Percentiles rank a stretch among this genome's conserved stretches.
These are phyloP conservation scores for Odontarrhena argentea DNA, from an alignment of 345 rosid genomes.

Conservation along the genomic window DNA sequence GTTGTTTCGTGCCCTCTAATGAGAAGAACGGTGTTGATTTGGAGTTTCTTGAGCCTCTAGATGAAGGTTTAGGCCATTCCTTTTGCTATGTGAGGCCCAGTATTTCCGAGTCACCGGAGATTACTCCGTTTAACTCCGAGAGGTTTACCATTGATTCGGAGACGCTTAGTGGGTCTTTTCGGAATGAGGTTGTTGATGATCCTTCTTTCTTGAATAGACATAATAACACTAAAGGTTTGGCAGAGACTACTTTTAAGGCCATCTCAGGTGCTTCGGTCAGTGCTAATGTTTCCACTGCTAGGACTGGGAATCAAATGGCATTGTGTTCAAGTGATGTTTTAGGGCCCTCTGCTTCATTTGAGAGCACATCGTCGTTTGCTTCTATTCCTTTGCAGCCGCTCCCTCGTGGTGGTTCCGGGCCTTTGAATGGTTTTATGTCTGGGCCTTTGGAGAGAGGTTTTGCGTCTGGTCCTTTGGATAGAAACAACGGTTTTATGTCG, in stretches of 20 bases:
- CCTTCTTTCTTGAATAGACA: constrained; percentile 56
- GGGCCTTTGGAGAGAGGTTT: constrained; percentile 93
- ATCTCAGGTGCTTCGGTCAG: constrained; percentile 98
- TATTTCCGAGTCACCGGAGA: constrained; percentile 83
- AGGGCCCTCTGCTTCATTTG: constrained; percentile 95
- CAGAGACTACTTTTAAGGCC: constrained; percentile 88
- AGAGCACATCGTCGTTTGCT: constrained; percentile 94
- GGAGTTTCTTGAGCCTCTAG: constrained; percentile 80
- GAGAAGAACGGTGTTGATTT: constrained; percentile 81
- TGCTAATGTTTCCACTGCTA: constrained; percentile 94
- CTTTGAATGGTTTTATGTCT: constrained; percentile 83
- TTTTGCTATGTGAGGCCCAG: constrained; percentile 91
- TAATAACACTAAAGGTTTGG: constrained; percentile 53
- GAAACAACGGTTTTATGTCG: constrained; percentile 85
- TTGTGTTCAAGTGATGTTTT: constrained; percentile 63
- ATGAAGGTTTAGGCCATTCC: constrained; percentile 98
- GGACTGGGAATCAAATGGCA: constrained; percentile 83
- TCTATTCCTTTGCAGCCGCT: constrained; percentile 90
- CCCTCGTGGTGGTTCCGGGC: constrained; percentile 80
- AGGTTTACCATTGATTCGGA: constrained; percentile 95
- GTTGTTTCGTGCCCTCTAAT: constrained; percentile 82
- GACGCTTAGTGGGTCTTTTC: constrained; percentile 78
- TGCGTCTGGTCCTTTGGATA: constrained; percentile 92
- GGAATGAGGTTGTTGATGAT: constrained; percentile 78
- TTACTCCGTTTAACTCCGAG: constrained; percentile 90